Evolutionary conservation across 208 protist species (phyloP).

Genomic region (Acanthamoeba sp.): DNA sequence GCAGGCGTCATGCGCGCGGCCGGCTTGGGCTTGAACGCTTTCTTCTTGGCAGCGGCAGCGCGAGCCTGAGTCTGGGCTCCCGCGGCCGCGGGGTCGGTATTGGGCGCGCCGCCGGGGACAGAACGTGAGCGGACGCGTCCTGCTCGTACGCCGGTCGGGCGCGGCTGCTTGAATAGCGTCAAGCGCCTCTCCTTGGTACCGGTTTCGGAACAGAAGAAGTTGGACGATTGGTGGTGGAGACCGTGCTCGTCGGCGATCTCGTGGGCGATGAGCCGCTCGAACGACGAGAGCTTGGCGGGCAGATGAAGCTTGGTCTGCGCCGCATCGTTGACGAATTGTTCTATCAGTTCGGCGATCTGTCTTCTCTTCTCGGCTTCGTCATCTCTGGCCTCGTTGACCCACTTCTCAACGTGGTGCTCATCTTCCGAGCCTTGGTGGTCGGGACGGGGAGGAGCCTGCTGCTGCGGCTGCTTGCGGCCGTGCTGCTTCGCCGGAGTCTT

Average conservation of each 20-base stretch:
- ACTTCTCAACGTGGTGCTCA: background rate
- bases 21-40: background rate
- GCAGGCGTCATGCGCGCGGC: background rate
- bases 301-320: constrained; percentile 18
- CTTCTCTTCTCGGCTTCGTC: background rate
- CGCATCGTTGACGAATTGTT: constrained; percentile 3
- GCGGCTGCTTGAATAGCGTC: constrained; percentile 37
- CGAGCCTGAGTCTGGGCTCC: constrained; percentile 18
- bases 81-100: background rate
- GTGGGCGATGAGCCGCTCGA: constrained; percentile 58
- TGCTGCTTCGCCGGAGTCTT: constrained; percentile 51
- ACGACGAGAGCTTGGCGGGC: constrained; percentile 45
- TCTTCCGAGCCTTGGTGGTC: background rate
- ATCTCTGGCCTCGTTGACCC: background rate
- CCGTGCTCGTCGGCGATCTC: constrained; percentile 32
- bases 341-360: background rate
- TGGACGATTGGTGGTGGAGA: constrained; percentile 43
- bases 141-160: background rate
- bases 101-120: background rate
- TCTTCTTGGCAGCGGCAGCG: background rate
- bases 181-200: constrained; percentile 28
- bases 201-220: constrained; percentile 62
- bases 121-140: constrained; percentile 46
- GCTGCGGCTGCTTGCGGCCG: background rate
- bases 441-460: background rate